A percentile compares a stretch with the other conserved stretches of the same genome.
Evolutionary conservation across 2,329 filamentous ascomycete genomes (phyloP).

Genomic region (Fusarium sp.): DNA sequence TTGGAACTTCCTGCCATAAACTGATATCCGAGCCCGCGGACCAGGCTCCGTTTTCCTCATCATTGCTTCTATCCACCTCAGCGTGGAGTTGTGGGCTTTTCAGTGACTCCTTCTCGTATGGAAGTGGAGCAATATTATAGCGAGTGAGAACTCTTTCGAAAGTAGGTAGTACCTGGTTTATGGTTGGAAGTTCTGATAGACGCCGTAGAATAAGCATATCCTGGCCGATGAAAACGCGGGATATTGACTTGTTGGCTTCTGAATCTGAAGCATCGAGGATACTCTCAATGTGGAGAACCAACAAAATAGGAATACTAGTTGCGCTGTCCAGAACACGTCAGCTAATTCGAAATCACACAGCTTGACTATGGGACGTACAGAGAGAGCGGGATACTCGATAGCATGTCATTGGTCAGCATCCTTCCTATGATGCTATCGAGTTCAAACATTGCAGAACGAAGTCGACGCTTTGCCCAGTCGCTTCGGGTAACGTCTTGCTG

Average conservation of each 20-base stretch:
- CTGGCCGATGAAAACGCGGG: slow-evolving; percentile 18
- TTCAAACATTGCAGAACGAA: slow-evolving; percentile 21
- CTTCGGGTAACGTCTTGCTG: background rate
- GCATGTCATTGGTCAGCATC: slow-evolving; percentile 12
- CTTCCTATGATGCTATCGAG: slow-evolving; percentile 20
- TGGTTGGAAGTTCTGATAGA: too few relatives aligned
- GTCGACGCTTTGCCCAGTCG: slow-evolving; percentile 21
- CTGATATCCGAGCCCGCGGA: too few relatives aligned
- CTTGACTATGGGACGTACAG: slow-evolving; percentile 4
- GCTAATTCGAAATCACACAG: background rate
- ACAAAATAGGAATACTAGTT: slow-evolving; percentile 15
- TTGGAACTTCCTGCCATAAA: too few relatives aligned
- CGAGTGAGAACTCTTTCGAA: too few relatives aligned
- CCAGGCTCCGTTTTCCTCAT: too few relatives aligned
- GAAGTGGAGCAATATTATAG: too few relatives aligned
- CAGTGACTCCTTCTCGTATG: too few relatives aligned
- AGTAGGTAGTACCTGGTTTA: too few relatives aligned
- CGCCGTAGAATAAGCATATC: slow-evolving; percentile 13
- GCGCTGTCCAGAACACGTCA: background rate
- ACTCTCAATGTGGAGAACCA: slow-evolving; percentile 22
- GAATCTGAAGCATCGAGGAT: slow-evolving; percentile 20
- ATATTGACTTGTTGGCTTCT: slow-evolving; percentile 17
- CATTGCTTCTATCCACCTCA: too few relatives aligned
- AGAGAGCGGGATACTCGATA: slow-evolving; percentile 11
- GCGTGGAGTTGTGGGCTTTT: too few relatives aligned